Conservation (phyloP, 2,329 filamentous ascomycete genomes). For the Capronia americana region DNA sequence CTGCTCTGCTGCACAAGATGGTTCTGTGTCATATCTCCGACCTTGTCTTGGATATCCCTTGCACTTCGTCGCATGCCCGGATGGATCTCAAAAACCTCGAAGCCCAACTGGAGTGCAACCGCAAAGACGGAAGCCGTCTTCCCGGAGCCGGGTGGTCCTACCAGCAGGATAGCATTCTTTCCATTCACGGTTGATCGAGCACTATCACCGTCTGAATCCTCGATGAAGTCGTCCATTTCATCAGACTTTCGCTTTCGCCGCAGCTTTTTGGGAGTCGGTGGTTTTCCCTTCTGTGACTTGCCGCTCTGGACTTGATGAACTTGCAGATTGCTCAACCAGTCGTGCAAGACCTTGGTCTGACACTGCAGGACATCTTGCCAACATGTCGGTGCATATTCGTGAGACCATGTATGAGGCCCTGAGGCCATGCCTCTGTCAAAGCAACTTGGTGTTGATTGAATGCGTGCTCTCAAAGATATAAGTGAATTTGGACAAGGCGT, state of each 20-base stretch:
- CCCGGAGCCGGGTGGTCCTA: conserved; percentile 86
- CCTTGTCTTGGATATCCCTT: conserved; percentile 86
- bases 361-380: conserved; percentile 77
- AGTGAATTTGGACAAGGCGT: conserved; percentile 1
- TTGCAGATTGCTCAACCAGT: conserved; percentile 80
- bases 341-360: conserved; percentile 75
- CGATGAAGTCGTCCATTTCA: conserved; percentile 79
- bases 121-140: conserved; percentile 94
- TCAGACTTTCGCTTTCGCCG: conserved; percentile 69
- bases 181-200: conserved; percentile 58
- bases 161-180: conserved; percentile 81
- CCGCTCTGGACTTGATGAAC: conserved; percentile 77
- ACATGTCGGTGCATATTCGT: conserved; percentile 79
- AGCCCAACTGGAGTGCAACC: conserved; percentile 86
- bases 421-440: conserved; percentile 84
- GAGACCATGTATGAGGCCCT: conserved; percentile 68
- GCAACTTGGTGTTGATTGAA: conserved; percentile 71
- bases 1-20: conserved; percentile 72
- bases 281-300: conserved; percentile 36
- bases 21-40: conserved; percentile 96
- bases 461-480: conserved; percentile 46
- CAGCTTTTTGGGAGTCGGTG: conserved; percentile 52
- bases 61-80: conserved; percentile 81
- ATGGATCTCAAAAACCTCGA: conserved; percentile 95
- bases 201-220: conserved; percentile 82